Conservation (phyloP, 2,329 filamentous ascomycete genomes). For the Venturia asperata region DNA sequence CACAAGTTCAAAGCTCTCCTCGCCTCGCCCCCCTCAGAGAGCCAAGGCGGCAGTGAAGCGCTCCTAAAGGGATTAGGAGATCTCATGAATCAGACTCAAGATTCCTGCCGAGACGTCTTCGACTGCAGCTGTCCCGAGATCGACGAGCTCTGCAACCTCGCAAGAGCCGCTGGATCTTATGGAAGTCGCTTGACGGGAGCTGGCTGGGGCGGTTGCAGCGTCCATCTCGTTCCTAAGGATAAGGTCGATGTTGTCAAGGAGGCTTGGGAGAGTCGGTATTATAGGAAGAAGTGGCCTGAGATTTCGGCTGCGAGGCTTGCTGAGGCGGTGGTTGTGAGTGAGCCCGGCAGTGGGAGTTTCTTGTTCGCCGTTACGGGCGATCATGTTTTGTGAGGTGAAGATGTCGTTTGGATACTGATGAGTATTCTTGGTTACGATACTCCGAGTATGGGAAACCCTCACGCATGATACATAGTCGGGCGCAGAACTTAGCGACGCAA, state of each 20-base stretch:
- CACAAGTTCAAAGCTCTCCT: slow-evolving; percentile 75
- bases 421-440: background rate
- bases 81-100: slow-evolving; percentile 83
- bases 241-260: slow-evolving; percentile 71
- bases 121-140: slow-evolving; percentile 90
- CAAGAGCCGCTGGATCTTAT: slow-evolving; percentile 68
- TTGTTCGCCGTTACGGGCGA: slow-evolving; percentile 15
- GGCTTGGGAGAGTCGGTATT: slow-evolving; percentile 77
- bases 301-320: slow-evolving; percentile 65
- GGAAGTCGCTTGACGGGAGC: slow-evolving; percentile 85
- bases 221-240: slow-evolving; percentile 81
- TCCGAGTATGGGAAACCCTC: background rate
- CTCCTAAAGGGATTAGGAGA: slow-evolving; percentile 67
- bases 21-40: slow-evolving; percentile 34
- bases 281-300: slow-evolving; percentile 60
- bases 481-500: background rate
- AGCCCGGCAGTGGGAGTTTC: slow-evolving; percentile 64
- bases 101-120: slow-evolving; percentile 77
- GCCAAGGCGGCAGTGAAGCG: slow-evolving; percentile 52
- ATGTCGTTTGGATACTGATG: background rate
- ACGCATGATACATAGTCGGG: background rate
- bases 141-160: slow-evolving; percentile 80
- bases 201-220: slow-evolving; percentile 93
- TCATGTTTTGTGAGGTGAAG: slow-evolving; percentile 8
- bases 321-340: slow-evolving; percentile 79